Evolutionary conservation across 352 stramenopile genomes (phyloP), one percentile per base, ranked within the genome.

Genomic region (Chloridella minuta): DNA sequence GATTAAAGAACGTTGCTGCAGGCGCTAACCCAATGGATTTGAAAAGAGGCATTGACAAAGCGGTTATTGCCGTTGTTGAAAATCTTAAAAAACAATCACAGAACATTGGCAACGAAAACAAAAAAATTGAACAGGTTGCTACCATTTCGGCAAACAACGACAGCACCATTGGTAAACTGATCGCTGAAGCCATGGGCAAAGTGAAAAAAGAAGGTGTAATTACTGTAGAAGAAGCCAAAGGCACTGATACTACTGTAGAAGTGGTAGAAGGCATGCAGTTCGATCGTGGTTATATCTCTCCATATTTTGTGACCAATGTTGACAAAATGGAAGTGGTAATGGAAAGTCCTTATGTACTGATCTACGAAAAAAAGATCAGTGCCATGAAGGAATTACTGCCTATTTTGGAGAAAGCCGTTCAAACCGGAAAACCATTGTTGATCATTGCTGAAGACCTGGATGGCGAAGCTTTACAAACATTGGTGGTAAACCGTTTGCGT

Each of bases 401-500:
- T 21, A 87, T 95, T n/a, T 88, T 95, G 21, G 92, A 95, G 89
- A 89, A 90, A 86, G 89, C 93, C 51, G 91, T 93, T 49, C 93
- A 93, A 88, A 89, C 90, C 3, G 94, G 93, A 89, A 90, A 93
- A 86, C 91, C 91, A 2, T 87, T 95, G 23, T 89, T 94, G 28
- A 93, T 95, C 86, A 90, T 94, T 40, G 91, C 92, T 24, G 92
- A 95, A 87, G 92, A 95, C 90, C 90, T 95, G n/a, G 91, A 90
- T 18, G 91, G 91, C 25, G 92, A 95, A 87, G 92, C 92, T 28
- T 88, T 95, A 18, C 92, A 90, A 25, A 91, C 91, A 23, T 88
- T 95, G 2, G 92, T 95, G 28, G 91, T 94, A 21, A 95, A 95
- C 90, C 94, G 94, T 87, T 92, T 95, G 90, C 88, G 92, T 30